Percentiles rank a stretch among this genome's conserved stretches.
phyloP scores from a whole-genome alignment of 2,329 filamentous ascomycete genomes.

The Fusarium udum region DNA sequence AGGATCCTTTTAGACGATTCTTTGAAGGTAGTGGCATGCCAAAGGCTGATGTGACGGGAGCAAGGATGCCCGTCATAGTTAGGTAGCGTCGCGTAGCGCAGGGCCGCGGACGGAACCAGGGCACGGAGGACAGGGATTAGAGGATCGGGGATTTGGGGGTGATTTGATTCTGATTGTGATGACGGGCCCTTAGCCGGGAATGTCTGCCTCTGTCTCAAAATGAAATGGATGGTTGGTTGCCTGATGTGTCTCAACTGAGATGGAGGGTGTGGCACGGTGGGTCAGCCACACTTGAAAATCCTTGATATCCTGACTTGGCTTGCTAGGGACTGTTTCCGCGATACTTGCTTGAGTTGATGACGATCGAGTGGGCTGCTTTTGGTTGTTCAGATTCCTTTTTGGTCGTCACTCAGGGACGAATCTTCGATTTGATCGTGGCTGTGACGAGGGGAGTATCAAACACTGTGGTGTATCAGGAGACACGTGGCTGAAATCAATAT shows the following conservation, averaged over 20 bases:
- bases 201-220: neutral
- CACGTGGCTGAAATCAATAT: neutral
- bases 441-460: conserved; percentile 1
- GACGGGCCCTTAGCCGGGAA: neutral
- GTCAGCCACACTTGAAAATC: conserved; percentile 35
- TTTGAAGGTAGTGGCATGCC: conserved; percentile 45
- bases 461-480: neutral
- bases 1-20: conserved; percentile 39
- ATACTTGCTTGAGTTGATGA: conserved; percentile 30
- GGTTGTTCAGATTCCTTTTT: conserved; percentile 15
- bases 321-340: conserved; percentile 1
- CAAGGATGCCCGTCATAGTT: conserved; percentile 47
- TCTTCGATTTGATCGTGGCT: conserved; percentile 24
- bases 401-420: conserved; percentile 8
- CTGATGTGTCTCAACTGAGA: neutral
- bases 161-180: conserved; percentile 1
- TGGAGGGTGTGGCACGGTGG: conserved; percentile 35
- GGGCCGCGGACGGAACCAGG: neutral
- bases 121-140: neutral
- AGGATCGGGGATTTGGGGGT: conserved; percentile 4
- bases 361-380: conserved; percentile 35
- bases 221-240: neutral
- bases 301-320: conserved; percentile 23
- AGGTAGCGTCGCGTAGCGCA: neutral
- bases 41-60: conserved; percentile 49